A percentile compares a stretch with the other conserved stretches of the same genome.
phyloP scores from a whole-genome alignment of 768 basidiomycete species.

The Termitomyces sp. region DNA sequence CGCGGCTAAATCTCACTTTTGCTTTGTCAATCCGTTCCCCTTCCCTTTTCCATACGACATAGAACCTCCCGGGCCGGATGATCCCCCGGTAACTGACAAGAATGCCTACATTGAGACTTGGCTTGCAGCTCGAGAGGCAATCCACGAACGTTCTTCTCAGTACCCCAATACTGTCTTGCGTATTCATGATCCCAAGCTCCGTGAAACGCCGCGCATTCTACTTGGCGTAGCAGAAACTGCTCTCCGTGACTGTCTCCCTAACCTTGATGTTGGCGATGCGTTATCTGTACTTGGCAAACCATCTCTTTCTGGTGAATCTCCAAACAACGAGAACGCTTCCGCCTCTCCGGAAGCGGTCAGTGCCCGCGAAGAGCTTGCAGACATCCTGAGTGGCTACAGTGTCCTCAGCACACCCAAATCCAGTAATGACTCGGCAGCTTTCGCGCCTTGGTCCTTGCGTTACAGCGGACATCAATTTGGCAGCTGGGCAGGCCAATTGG shows the following conservation, averaged over 20 bases:
- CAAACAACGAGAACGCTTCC: slow-evolving; percentile 27
- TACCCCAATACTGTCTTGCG: slow-evolving; percentile 20
- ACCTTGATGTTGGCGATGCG: slow-evolving; percentile 84
- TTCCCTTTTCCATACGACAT: slow-evolving; percentile 80
- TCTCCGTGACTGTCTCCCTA: slow-evolving; percentile 73
- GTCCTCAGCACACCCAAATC: slow-evolving; percentile 47
- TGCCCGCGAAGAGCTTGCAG: slow-evolving; percentile 67
- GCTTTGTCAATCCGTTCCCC: slow-evolving; percentile 81
- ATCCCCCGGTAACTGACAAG: slow-evolving; percentile 43
- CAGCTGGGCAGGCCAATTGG: slow-evolving; percentile 88
- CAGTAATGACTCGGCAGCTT: slow-evolving; percentile 20
- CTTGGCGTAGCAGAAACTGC: slow-evolving; percentile 69
- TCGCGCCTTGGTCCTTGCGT: slow-evolving; percentile 82
- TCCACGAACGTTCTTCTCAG: slow-evolving; percentile 21
- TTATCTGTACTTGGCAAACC: slow-evolving; percentile 62
- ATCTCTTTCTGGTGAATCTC: slow-evolving; percentile 37
- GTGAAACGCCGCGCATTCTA: slow-evolving; percentile 52
- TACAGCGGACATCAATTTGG: slow-evolving; percentile 94
- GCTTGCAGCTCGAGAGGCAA: slow-evolving; percentile 62
- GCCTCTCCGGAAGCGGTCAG: slow-evolving; percentile 29
- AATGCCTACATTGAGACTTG: slow-evolving; percentile 70
- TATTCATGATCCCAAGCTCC: slow-evolving; percentile 43
- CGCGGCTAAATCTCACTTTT: slow-evolving; percentile 57
- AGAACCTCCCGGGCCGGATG: slow-evolving; percentile 33
- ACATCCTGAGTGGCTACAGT: slow-evolving; percentile 75